These are phyloP conservation scores for Pyrenochaeta sp. DNA, from an alignment of 2,329 filamentous ascomycete genomes.

Conservation along the genomic window DNA sequence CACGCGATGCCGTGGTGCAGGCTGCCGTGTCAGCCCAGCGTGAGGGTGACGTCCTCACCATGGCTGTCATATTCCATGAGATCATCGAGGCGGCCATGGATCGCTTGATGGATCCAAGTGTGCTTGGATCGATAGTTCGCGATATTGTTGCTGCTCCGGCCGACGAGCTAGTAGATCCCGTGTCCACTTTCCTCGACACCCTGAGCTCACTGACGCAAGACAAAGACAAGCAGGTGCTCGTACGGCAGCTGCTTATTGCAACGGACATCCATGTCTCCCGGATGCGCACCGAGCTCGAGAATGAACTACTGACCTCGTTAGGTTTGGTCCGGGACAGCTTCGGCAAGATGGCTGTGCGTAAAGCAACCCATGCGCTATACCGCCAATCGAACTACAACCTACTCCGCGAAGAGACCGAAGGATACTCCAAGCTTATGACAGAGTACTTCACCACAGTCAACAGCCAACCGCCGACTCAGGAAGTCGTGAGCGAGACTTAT, in stretches of 20 bases:
- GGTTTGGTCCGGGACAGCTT: slow-evolving; percentile 89
- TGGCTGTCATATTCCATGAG: slow-evolving; percentile 84
- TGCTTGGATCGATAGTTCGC: slow-evolving; percentile 76
- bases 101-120: slow-evolving; percentile 69
- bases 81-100: slow-evolving; percentile 79
- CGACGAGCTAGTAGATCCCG: slow-evolving; percentile 54
- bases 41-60: slow-evolving; percentile 72
- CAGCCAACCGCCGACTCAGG: slow-evolving; percentile 74
- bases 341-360: slow-evolving; percentile 80
- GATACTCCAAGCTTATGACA: slow-evolving; percentile 94
- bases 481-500: slow-evolving; percentile 84
- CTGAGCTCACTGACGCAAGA: slow-evolving; percentile 80
- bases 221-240: slow-evolving; percentile 64
- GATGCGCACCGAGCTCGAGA: slow-evolving; percentile 86
- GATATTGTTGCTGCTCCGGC: slow-evolving; percentile 71
- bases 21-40: slow-evolving; percentile 70
- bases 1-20: slow-evolving; percentile 72
- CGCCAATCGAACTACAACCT: slow-evolving; percentile 97
- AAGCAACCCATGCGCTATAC: slow-evolving; percentile 92
- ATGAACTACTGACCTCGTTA: slow-evolving; percentile 75
- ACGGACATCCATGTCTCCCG: slow-evolving; percentile 75
- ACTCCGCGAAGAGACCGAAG: slow-evolving; percentile 92
- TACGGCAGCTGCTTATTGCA: slow-evolving; percentile 75
- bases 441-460: slow-evolving; percentile 92
- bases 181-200: slow-evolving; percentile 80